Conservation (phyloP, 1,284 basidiomycete species). For the Xerocomus nothofagi region DNA sequence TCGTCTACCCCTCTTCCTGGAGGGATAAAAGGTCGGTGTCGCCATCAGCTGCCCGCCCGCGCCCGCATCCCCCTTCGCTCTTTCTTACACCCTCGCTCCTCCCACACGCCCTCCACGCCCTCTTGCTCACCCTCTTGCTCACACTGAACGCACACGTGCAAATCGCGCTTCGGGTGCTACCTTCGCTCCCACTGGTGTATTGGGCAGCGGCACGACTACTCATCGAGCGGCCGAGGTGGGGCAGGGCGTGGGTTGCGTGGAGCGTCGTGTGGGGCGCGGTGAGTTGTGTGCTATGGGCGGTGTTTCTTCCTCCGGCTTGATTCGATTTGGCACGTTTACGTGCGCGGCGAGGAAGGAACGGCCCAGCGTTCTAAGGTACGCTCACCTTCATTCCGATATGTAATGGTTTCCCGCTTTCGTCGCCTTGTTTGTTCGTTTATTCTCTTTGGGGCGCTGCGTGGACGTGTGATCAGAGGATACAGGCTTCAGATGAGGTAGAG, state of each 20-base stretch:
- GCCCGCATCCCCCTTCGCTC: conserved; percentile 12
- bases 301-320: conserved; percentile 89
- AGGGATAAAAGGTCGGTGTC: not conserved
- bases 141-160: conserved; percentile 87
- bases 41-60: no score
- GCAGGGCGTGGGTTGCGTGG: conserved; percentile 68
- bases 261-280: conserved; percentile 73
- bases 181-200: conserved; percentile 79
- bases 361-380: conserved; percentile 49
- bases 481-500: conserved; percentile 51
- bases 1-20: not conserved
- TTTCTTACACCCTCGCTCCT: conserved; percentile 41
- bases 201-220: conserved; percentile 79
- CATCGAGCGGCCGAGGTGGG: conserved; percentile 45
- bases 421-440: not conserved
- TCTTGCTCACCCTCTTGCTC: conserved; percentile 60
- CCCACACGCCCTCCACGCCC: conserved; percentile 73
- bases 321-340: not conserved
- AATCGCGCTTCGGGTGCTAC: conserved; percentile 81
- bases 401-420: not conserved
- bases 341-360: not conserved
- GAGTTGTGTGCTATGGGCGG: conserved; percentile 79
- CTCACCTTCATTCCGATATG: not conserved
- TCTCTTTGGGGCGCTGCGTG: conserved; percentile 46
- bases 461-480: conserved; percentile 78